Base-by-base conservation (phyloP, 352 stramenopile species). In the Pythium oligandrum region DNA sequence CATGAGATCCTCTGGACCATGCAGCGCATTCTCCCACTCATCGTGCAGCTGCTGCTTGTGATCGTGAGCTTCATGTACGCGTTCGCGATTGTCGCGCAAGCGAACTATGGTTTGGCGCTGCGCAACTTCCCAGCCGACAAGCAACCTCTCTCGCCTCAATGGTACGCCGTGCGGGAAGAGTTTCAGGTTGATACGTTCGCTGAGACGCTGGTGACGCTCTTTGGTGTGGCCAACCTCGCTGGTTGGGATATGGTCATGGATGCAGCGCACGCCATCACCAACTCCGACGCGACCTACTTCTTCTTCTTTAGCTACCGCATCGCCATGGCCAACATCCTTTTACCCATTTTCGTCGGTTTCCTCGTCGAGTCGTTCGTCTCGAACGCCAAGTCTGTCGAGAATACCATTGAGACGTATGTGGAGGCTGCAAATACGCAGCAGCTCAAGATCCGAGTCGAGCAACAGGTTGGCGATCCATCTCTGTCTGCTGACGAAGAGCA, bases 291-390 rank as follows among this genome's bases (percentile, higher is more conserved):
- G 44, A 93, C 83, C 5, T 88, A 88, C 51, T 59, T 88, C 37
- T 93, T 88, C 57, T 93, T 93, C 55, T 93, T 93, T 57, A 72
- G 64, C 17, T 93, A 86, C 65, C 83, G 83, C 48, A 88, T 93
- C 59, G 75, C 78, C 1, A 90, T 93, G 67, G 79, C 66, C 56
- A 93, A 89, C 58, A 88, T 93, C 44, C 55, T 93, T 39, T 57
- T 93, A 42, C 83, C 83, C 4, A 93, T 93, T 54, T 88, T 93
- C 48, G 80, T 90, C 30, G 83, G 83, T 85, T 93, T 93, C 62
- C 66, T 93, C 17, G 83, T 93, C 30, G 83, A 93, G 56, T 88
- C 78, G 30, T 93, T 93, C 47, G 77, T 85, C 2, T 88, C 78
- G 8, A 93, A 88, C 50, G 75, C 75, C 48, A 88, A 88, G 63